These are phyloP conservation scores for Thielaviopsis ethacetica DNA, from an alignment of 2,329 filamentous ascomycete species.

Conservation along the genomic window DNA sequence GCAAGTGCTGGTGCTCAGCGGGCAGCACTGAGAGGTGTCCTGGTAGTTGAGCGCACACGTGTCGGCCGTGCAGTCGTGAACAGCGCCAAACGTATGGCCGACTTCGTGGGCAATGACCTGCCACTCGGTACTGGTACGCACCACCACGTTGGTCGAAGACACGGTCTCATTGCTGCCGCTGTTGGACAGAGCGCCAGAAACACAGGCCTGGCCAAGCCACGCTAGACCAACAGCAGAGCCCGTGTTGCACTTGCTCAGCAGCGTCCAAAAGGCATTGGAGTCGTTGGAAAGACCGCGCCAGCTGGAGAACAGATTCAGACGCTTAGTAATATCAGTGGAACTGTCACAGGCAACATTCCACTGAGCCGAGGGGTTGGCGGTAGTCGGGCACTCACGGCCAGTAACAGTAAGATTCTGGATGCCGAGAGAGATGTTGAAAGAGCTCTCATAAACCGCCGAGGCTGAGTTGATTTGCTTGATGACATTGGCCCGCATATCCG, in stretches of 20 bases:
- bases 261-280: conserved; percentile 81
- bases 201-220: conserved; percentile 82
- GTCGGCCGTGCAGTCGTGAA: conserved; percentile 70
- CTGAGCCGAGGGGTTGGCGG: conserved; percentile 46
- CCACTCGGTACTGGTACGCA: conserved; percentile 73
- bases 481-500: conserved; percentile 52
- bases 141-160: conserved; percentile 76
- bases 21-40: conserved; percentile 53
- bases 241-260: conserved; percentile 68
- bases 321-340: conserved; percentile 50
- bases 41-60: conserved; percentile 48
- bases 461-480: conserved; percentile 74
- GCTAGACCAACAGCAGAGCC: conserved; percentile 76
- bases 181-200: conserved; percentile 37
- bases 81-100: conserved; percentile 87
- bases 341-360: conserved; percentile 71
- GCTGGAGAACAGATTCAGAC: conserved; percentile 71
- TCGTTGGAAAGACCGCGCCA: conserved; percentile 73
- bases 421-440: conserved; percentile 89
- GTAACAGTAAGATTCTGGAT: conserved; percentile 73
- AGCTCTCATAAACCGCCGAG: conserved; percentile 72
- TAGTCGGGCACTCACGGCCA: conserved; percentile 56
- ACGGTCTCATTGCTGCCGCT: conserved; percentile 50
- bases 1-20: conserved; percentile 49
- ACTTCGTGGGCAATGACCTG: conserved; percentile 91